phyloP scores from a whole-genome alignment of 257 asterid species.

The Primulina eburnea region DNA sequence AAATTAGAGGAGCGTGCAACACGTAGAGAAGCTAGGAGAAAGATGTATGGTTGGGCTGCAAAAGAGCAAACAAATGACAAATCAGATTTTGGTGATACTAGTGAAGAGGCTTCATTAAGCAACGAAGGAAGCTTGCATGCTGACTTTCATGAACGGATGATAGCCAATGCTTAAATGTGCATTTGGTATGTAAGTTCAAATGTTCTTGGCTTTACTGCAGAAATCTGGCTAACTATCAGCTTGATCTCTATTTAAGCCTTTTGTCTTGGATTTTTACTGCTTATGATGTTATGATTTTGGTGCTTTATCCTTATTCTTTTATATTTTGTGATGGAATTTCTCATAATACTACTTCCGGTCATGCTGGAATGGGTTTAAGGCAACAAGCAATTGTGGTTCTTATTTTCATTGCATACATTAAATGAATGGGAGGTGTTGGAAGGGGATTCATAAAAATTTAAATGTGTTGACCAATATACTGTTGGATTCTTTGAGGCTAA shows the following conservation, averaged over 20 bases:
- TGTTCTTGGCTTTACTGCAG: constrained; percentile 4
- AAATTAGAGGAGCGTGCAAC: constrained; percentile 51
- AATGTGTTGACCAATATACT: neutral
- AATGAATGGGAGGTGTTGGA: too few relatives aligned
- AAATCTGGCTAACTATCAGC: constrained; percentile 3
- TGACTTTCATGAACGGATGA: constrained; percentile 48
- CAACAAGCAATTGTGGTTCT: too few relatives aligned
- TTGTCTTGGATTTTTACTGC: neutral
- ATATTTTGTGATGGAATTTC: neutral
- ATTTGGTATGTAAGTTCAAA: neutral
- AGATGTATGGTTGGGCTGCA: constrained; percentile 56
- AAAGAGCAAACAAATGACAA: constrained; percentile 41
- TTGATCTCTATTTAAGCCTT: neutral
- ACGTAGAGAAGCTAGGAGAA: constrained; percentile 73
- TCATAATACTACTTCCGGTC: neutral
- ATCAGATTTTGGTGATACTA: constrained; percentile 26
- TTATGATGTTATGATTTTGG: neutral
- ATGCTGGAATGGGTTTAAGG: too few relatives aligned
- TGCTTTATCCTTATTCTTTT: constrained; percentile 8
- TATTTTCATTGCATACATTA: too few relatives aligned
- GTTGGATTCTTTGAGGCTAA: neutral
- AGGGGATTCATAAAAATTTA: too few relatives aligned
- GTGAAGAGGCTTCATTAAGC: constrained; percentile 22
- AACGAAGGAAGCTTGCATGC: constrained; percentile 29
- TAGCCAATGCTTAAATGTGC: constrained; percentile 56